Evolutionary conservation across 1,284 basidiomycete species (phyloP).

Genomic region (Austroboletus rostrupii): DNA sequence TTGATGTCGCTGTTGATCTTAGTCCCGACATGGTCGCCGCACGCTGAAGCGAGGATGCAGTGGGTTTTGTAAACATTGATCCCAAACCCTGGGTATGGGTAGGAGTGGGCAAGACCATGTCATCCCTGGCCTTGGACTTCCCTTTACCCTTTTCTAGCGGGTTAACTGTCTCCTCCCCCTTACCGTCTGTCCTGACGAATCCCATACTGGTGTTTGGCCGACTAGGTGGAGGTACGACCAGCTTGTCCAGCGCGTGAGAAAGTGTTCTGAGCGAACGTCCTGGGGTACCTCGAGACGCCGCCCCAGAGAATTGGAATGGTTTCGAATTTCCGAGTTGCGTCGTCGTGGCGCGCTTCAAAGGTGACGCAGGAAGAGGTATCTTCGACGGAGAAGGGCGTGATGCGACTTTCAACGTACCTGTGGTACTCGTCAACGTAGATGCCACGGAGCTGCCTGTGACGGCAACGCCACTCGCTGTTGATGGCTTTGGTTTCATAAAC

Average conservation of each 20-base stretch:
- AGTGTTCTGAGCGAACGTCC: constrained; percentile 41
- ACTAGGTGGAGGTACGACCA: constrained; percentile 56
- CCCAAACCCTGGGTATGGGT: background rate
- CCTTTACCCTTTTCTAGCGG: constrained; percentile 11
- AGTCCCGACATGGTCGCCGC: constrained; percentile 16
- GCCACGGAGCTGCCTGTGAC: background rate
- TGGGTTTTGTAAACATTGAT: constrained; percentile 26
- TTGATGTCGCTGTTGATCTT: constrained; percentile 1
- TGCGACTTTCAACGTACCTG: background rate
- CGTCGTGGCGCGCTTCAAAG: constrained; percentile 12
- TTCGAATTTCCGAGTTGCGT: constrained; percentile 6
- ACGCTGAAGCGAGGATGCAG: constrained; percentile 31
- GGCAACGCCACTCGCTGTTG: too few relatives aligned
- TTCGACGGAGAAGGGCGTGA: constrained; percentile 23
- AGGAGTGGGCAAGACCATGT: constrained; percentile 12
- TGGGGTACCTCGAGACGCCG: constrained; percentile 1
- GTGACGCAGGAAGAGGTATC: constrained; percentile 24
- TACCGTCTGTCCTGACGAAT: constrained; percentile 37
- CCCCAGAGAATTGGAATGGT: background rate
- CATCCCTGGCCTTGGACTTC: constrained; percentile 24
- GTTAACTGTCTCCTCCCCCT: constrained; percentile 14
- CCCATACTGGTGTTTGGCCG: constrained; percentile 65
- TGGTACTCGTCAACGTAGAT: constrained; percentile 2
- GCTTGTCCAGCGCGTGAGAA: constrained; percentile 56
- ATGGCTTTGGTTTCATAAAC: constrained; percentile 23